A percentile compares a stretch with the other conserved stretches of the same genome.
These are phyloP conservation scores for Sporodiniella umbellata DNA, from an alignment of 371 early-diverging fungal genomes.

Conservation along the genomic window DNA sequence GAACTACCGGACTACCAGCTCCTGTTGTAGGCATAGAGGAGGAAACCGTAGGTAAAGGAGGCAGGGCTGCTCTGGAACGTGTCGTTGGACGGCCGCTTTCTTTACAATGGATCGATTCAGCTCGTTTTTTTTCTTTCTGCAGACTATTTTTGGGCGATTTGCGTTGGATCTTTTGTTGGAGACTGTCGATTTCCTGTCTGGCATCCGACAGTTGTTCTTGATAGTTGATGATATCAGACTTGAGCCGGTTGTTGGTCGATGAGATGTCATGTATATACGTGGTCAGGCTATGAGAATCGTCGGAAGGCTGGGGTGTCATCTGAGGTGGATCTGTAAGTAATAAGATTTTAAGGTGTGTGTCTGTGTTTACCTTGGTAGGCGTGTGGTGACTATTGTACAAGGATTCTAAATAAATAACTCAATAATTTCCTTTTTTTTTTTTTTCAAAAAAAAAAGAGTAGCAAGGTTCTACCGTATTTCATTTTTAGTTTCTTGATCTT, in stretches of 20 bases:
- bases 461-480: slow-evolving; percentile 21
- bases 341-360: not conserved
- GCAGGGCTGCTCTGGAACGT: not conserved
- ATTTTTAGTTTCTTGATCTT: slow-evolving; percentile 29
- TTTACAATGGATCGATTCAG: slow-evolving; percentile 1
- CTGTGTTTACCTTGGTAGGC: slow-evolving; percentile 15
- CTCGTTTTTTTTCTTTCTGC: slow-evolving; percentile 13
- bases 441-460: not conserved
- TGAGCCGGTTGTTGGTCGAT: slow-evolving; percentile 37
- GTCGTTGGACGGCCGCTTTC: not conserved
- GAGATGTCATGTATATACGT: slow-evolving; percentile 43
- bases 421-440: too few species aligned
- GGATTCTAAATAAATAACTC: slow-evolving; percentile 8
- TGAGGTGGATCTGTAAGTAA: not conserved
- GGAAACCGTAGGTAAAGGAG: slow-evolving; percentile 10
- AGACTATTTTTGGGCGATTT: not conserved
- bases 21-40: slow-evolving; percentile 19
- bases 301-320: not conserved
- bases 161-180: slow-evolving; percentile 14
- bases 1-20: slow-evolving; percentile 23
- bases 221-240: slow-evolving; percentile 31
- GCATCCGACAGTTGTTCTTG: slow-evolving; percentile 38
- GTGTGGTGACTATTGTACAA: slow-evolving; percentile 12
- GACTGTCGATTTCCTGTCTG: slow-evolving; percentile 22
- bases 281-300: slow-evolving; percentile 9